These are phyloP conservation scores for Leishmania guyanensis DNA, from an alignment of 208 protist species.

Conservation along the genomic window DNA sequence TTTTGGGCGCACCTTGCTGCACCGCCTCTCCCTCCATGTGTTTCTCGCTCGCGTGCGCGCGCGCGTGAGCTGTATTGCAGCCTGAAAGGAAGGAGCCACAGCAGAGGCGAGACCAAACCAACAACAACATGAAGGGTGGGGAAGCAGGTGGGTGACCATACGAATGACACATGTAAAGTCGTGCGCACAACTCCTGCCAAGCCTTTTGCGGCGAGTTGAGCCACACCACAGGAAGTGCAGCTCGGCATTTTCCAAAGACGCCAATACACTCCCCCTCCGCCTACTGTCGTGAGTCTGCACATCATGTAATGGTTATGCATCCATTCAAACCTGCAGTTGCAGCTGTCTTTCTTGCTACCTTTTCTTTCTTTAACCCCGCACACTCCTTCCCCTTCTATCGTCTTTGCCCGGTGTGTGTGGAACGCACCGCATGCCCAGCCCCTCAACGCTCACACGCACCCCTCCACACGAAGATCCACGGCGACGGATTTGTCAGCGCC, in stretches of 20 bases:
- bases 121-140: neutral
- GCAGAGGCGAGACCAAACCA: neutral
- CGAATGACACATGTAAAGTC: neutral
- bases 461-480: neutral
- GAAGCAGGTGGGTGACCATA: neutral
- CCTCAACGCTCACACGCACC: neutral
- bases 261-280: neutral
- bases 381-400: slow-evolving; percentile 1
- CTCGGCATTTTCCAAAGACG: neutral
- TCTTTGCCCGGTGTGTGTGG: neutral
- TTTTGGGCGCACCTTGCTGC: neutral
- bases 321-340: neutral
- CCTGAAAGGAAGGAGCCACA: neutral
- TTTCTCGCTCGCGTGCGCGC: neutral
- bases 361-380: neutral
- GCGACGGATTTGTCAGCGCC: neutral
- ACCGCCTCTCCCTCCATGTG: neutral
- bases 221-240: neutral
- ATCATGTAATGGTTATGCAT: neutral
- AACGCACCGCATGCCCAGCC: neutral
- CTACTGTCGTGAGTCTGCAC: neutral
- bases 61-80: neutral
- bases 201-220: neutral
- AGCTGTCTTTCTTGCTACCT: neutral
- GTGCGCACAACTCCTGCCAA: neutral